Conservation (phyloP, 768 basidiomycete species). For the Mrakia gelida region DNA sequence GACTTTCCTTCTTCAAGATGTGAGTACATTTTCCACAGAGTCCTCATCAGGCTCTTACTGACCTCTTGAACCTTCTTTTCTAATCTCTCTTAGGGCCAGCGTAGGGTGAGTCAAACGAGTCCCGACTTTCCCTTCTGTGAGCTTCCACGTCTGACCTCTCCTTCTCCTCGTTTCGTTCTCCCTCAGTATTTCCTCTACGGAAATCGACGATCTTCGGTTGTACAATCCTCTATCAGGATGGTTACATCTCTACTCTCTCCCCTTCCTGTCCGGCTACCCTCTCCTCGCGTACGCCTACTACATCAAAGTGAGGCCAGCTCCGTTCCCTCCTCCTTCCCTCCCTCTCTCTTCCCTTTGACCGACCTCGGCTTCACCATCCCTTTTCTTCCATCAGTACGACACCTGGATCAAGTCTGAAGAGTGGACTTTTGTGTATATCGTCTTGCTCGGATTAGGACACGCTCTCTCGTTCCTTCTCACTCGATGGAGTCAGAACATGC, state of each 20-base stretch:
- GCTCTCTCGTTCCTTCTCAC: constrained; percentile 89
- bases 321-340: constrained; percentile 74
- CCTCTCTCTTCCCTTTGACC: constrained; percentile 46
- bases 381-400: constrained; percentile 26
- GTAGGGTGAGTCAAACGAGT: not conserved
- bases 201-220: constrained; percentile 45
- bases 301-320: constrained; percentile 49
- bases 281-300: constrained; percentile 72
- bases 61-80: not conserved
- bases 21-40: not conserved
- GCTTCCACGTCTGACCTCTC: not conserved
- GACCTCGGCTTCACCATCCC: too few relatives aligned
- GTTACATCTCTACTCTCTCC: constrained; percentile 44
- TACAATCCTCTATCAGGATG: constrained; percentile 45
- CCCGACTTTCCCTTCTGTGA: not conserved
- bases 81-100: not conserved
- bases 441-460: constrained; percentile 76
- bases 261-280: constrained; percentile 47
- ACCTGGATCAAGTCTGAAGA: constrained; percentile 59
- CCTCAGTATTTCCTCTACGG: constrained; percentile 38
- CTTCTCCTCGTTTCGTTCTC: not conserved
- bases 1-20: constrained; percentile 12
- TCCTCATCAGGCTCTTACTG: too few relatives aligned
- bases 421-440: constrained; percentile 93
- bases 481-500: constrained; percentile 76